These are phyloP conservation scores for Kwoniella botswanensis DNA, from an alignment of 768 basidiomycete genomes.

Conservation along the genomic window DNA sequence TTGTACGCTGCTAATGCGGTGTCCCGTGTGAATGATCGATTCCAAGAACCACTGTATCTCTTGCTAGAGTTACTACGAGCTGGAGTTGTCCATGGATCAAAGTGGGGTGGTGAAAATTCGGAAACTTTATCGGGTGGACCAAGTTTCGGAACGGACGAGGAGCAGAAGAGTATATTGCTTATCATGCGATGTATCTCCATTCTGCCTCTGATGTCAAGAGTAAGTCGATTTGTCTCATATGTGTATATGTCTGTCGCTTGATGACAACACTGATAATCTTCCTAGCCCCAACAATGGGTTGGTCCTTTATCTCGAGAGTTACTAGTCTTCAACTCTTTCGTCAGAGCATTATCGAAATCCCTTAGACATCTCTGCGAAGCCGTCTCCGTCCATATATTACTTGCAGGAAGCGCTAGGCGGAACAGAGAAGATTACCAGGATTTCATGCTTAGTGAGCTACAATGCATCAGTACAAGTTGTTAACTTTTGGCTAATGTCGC, in stretches of 20 bases:
- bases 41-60: conserved; percentile 93
- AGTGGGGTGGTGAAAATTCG: conserved; percentile 69
- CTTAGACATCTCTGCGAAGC: conserved; percentile 89
- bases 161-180: conserved; percentile 90
- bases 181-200: conserved; percentile 97
- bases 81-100: conserved; percentile 93
- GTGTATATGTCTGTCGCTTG: background rate
- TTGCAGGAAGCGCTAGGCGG: conserved; percentile 83
- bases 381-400: conserved; percentile 87
- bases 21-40: conserved; percentile 91
- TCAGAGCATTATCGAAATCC: conserved; percentile 86
- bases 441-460: conserved; percentile 71
- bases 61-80: conserved; percentile 94
- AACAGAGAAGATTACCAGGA: conserved; percentile 90
- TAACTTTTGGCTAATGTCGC: too few species aligned
- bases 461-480: too few species aligned
- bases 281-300: conserved; percentile 85
- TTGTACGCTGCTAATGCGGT: conserved; percentile 80
- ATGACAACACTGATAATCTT: background rate
- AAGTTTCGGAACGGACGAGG: conserved; percentile 90
- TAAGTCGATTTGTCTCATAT: conserved; percentile 57
- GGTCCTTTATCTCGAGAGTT: conserved; percentile 95
- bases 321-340: conserved; percentile 97
- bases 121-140: conserved; percentile 91
- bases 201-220: conserved; percentile 92